These are phyloP conservation scores for Cylindrotheca fusiformis DNA, from an alignment of 108 stramenopile species.

Conservation along the genomic window DNA sequence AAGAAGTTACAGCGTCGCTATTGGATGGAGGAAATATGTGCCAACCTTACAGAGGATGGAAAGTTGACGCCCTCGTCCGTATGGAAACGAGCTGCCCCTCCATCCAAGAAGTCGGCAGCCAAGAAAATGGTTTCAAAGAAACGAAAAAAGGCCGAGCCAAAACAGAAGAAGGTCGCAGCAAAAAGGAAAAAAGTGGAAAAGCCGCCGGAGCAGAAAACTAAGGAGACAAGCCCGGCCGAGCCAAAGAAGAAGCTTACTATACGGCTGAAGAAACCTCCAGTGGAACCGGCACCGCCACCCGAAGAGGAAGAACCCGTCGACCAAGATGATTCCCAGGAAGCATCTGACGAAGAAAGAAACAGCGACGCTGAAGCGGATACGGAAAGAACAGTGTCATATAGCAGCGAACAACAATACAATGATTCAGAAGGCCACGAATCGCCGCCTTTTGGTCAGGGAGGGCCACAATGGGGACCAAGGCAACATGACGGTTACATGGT, in stretches of 20 bases:
- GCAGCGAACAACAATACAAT: too few relatives aligned
- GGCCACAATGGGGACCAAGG: too few relatives aligned
- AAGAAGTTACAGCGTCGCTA: constrained; percentile 57
- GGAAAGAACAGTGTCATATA: too few relatives aligned
- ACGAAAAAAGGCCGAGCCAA: not conserved
- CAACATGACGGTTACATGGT: too few relatives aligned
- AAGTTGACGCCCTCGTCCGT: constrained; percentile 23
- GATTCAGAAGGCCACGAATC: too few relatives aligned
- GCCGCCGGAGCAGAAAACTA: not conserved
- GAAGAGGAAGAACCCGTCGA: constrained; percentile 1
- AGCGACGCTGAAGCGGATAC: constrained; percentile 1
- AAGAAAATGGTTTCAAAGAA: not conserved
- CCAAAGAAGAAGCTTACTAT: constrained; percentile 4
- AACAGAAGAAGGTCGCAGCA: constrained; percentile 1
- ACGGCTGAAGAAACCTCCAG: constrained; percentile 3
- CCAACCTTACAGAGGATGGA: constrained; percentile 39
- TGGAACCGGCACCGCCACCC: not conserved
- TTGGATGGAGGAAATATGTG: constrained; percentile 65
- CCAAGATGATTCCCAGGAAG: not conserved
- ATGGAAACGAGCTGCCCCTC: constrained; percentile 24
- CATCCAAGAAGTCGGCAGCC: not conserved
- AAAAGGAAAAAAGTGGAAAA: constrained; percentile 2
- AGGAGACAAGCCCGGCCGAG: not conserved
- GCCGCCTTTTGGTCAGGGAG: too few relatives aligned
- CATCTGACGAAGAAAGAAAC: not conserved